Conservation (phyloP, 805 yeast species). For the Phaffomyces opuntiae region DNA sequence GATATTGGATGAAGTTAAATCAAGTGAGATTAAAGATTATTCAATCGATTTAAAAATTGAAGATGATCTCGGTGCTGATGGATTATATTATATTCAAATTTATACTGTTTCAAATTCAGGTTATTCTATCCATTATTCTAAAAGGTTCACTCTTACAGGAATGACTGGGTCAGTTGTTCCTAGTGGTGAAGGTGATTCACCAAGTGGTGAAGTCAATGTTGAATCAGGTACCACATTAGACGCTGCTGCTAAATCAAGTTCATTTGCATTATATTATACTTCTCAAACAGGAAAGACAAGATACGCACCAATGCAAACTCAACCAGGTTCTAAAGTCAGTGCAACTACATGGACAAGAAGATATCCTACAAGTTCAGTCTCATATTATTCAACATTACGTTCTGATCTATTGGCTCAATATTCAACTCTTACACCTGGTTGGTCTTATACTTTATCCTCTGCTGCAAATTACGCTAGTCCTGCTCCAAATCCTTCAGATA, state of each 20-base stretch:
- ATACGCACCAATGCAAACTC: slow-evolving; percentile 90
- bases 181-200: slow-evolving; percentile 39
- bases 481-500: slow-evolving; percentile 58
- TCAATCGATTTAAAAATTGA: slow-evolving; percentile 36
- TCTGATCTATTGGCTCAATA: slow-evolving; percentile 24
- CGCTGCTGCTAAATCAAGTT: slow-evolving; percentile 38
- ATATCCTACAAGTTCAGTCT: slow-evolving; percentile 62
- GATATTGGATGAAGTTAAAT: slow-evolving; percentile 23
- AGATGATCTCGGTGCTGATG: slow-evolving; percentile 47
- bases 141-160: slow-evolving; percentile 56
- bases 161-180: slow-evolving; percentile 56
- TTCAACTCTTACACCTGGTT: slow-evolving; percentile 79
- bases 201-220: slow-evolving; percentile 32
- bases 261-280: slow-evolving; percentile 65
- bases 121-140: slow-evolving; percentile 57
- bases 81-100: slow-evolving; percentile 69
- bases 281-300: slow-evolving; percentile 71
- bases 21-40: slow-evolving; percentile 26
- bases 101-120: slow-evolving; percentile 36
- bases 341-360: slow-evolving; percentile 56
- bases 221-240: slow-evolving; percentile 27
- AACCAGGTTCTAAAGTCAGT: slow-evolving; percentile 72
- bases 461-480: slow-evolving; percentile 63
- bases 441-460: slow-evolving; percentile 66
- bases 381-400: slow-evolving; percentile 44